Evolutionary conservation across 2,329 filamentous ascomycete genomes (phyloP), one percentile per base, ranked within the genome.

Genomic region (Dendryphion nanum): DNA sequence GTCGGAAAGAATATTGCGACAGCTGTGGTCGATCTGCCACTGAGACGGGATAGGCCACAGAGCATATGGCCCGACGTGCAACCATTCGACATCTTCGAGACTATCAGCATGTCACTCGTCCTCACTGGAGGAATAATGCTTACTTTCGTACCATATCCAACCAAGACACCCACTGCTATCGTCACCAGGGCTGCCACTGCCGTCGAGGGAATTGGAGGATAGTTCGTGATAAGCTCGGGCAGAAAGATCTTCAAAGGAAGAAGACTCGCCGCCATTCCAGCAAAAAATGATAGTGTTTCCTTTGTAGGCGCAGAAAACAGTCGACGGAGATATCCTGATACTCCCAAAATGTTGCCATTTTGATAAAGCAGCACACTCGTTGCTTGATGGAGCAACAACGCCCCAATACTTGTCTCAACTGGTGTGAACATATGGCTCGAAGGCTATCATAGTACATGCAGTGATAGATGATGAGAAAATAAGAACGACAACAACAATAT

Each of bases 21-120:
- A 8, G 75, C 73, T 38, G 71, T 64, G 4, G 73, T 44, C 12
- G 74, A 77, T 33, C 74, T 69, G n/a, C 66, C 61, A 12, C 70
- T 76, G 18, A 75, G 61, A 28, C 73, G 67, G 4, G 72, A 67
- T 4, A 78, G 50, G 2, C 75, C 75, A 43, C 74, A 77, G 20
- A 78, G 69, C 71, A 78, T 76, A 48, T 78, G 75, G 35, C 75
- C 75, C 2, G 74, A 77, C 7, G 75, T 77, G 48, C 75, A 78
- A 14, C 75, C 75, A 37, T 68, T 66, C 5, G 57, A 52, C 30
- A 41, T 38, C 60, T 63, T 6, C 13, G 17, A 2, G 6, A 7
- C 10, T 2, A 17, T 15, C 12, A 8, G 13, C 3, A 23, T 30
- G 10, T 17, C 5, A 21, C 6, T 14, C 3, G 2, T 8, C 10